Evolutionary conservation across 1,139 yeast species (phyloP).

Genomic region (Suhomyces terraborum): DNA sequence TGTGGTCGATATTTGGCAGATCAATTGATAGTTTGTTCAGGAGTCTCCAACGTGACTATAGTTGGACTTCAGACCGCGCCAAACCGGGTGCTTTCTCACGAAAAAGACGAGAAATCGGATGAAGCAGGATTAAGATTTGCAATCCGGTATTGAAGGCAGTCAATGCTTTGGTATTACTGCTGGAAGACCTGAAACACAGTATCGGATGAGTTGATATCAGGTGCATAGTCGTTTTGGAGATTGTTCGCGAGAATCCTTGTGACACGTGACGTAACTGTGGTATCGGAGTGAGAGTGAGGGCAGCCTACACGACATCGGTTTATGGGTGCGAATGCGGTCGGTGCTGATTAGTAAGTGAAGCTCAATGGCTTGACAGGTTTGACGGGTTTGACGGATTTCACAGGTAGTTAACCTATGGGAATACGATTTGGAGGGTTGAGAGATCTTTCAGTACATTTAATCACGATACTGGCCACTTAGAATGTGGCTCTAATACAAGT

Average conservation of each 20-base stretch:
- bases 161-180: not conserved
- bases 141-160: not conserved
- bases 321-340: no score
- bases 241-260: not conserved
- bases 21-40: not conserved
- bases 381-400: no score
- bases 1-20: not conserved
- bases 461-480: no score
- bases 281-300: no score
- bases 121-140: not conserved
- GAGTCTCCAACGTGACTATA: not conserved
- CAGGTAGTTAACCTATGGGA: no score
- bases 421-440: no score
- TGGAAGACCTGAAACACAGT: conserved; percentile 1
- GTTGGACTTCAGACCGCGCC: not conserved
- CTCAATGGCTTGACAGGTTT: no score
- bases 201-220: conserved; percentile 1
- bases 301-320: no score
- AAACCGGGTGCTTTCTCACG: not conserved
- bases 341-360: no score
- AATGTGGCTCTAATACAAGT: no score
- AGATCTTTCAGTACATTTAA: no score
- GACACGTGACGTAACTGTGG: not conserved
- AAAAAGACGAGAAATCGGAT: not conserved
- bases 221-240: conserved; percentile 1